Evolutionary conservation across 108 stramenopile genomes (phyloP), one percentile per base, ranked within the genome.

Genomic region (Nannochloropsis gaditana): DNA sequence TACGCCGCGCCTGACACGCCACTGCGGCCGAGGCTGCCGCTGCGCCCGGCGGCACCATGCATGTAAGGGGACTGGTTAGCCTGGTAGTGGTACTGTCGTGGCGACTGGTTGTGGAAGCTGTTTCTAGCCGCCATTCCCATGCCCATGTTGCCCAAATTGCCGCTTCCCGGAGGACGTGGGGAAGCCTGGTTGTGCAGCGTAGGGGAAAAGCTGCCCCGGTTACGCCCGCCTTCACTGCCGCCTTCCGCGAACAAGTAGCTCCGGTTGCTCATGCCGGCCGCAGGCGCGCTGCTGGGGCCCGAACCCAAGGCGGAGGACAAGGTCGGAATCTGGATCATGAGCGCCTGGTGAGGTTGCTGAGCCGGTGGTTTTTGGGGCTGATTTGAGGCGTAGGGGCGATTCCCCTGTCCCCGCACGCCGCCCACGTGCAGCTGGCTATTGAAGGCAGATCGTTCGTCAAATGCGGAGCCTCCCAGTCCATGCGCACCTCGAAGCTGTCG

Each of bases 281-380:
- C 59, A 8, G 59, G 59, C 15, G 59, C 59, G n/a, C 59, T 73
- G 59, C 59, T 73, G 19, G 59, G 59, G n/a, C 59, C 59, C 59
- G 59, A 73, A n/a, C 59, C 59, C 15, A 73, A 73, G 59, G 59
- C 59, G n/a, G 59, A 73, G 3, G 59, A n/a, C 6, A n/a, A 73
- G 19, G 59, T n/a, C n/a, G 59, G 59, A n/a, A 73, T 73, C 59
- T 73, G 59, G 59, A 73, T 73, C n/a, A 73, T 73, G 59, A 73
- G 59, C 59, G 59, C 15, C 59, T 73, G 59, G 19, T 73, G 59
- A 1, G 15, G 59, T 3, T 73, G 59, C 19, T 73, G 59, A 3
- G 31, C 31, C 31, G 31, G 31, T 31, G 31, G 31, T 31, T 31
- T 31, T 31, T 31, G 31, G 31, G 31, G 31, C 31, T 31, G 31